Conservation (phyloP, 2,329 filamentous ascomycete species). For the Penicillium sp. region DNA sequence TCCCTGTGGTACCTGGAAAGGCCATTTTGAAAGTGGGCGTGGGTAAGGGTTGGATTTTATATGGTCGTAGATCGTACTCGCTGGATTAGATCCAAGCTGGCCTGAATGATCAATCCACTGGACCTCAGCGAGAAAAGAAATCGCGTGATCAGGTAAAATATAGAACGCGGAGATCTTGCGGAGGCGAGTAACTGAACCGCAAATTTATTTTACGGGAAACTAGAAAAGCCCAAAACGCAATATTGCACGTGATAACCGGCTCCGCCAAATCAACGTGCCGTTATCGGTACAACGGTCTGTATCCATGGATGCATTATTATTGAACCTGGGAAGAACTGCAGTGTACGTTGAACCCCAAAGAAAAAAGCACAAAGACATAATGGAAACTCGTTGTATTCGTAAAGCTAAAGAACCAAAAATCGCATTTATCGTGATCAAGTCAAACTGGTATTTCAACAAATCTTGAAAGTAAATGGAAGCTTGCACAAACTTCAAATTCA, state of each 20-base stretch:
- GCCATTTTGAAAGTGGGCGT: slow-evolving; percentile 30
- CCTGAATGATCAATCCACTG: background rate
- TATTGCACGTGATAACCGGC: slow-evolving; percentile 22
- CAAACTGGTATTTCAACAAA: slow-evolving; percentile 5
- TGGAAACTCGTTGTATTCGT: background rate
- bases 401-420: background rate
- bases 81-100: background rate
- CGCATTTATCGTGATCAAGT: background rate
- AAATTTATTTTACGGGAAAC: slow-evolving; percentile 36
- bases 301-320: too few species aligned
- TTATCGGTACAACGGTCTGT: background rate
- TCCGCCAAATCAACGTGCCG: background rate
- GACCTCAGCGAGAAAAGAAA: background rate
- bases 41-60: background rate
- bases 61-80: background rate
- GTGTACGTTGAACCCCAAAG: background rate
- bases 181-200: slow-evolving; percentile 29
- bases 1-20: slow-evolving; percentile 37
- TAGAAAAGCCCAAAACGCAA: slow-evolving; percentile 12
- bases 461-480: background rate
- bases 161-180: slow-evolving; percentile 28
- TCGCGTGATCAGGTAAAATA: slow-evolving; percentile 7
- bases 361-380: background rate
- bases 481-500: background rate
- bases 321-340: too few species aligned